A percentile compares a stretch with the other conserved stretches of the same genome.
Evolutionary conservation across 176 grass and related monocot species (phyloP).

Genomic region (sorghum (Sorghum bicolor)): DNA sequence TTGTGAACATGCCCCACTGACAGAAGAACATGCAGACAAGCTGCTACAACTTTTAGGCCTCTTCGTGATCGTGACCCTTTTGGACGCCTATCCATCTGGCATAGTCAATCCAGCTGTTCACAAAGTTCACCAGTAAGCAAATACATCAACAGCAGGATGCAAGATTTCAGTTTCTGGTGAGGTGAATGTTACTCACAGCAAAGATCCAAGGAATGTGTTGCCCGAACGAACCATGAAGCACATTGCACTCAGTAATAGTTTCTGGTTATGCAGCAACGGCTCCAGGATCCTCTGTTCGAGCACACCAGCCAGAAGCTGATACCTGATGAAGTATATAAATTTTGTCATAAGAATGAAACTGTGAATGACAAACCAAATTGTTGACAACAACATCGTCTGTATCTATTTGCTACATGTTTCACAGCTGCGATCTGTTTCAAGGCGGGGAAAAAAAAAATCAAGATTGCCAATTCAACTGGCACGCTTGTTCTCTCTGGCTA

Average conservation of each 20-base stretch:
- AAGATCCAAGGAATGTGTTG: slow-evolving; percentile 84
- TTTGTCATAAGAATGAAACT: background rate
- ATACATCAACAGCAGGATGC: background rate
- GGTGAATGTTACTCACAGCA: slow-evolving; percentile 53
- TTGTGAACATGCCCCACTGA: background rate
- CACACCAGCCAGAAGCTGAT: slow-evolving; percentile 72
- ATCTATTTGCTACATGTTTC: background rate
- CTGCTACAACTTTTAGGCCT: slow-evolving; percentile 23
- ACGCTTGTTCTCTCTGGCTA: background rate
- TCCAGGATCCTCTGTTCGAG: slow-evolving; percentile 89
- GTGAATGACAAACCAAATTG: background rate
- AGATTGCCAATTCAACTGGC: background rate
- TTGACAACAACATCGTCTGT: background rate
- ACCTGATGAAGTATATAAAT: slow-evolving; percentile 38
- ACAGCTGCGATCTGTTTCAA: background rate
- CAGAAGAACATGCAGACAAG: background rate
- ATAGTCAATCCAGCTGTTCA: slow-evolving; percentile 80
- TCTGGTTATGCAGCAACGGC: slow-evolving; percentile 69
- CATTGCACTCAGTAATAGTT: slow-evolving; percentile 57
- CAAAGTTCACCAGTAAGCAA: background rate
- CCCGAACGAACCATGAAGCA: slow-evolving; percentile 69
- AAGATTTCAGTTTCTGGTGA: background rate
- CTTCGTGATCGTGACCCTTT: slow-evolving; percentile 34
- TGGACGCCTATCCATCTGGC: slow-evolving; percentile 72
- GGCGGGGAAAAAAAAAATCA: background rate